A percentile compares a stretch with the other conserved stretches of the same genome.
These are phyloP conservation scores for Allomyces macrogynus DNA, from an alignment of 192 early-diverging fungal genomes.

Conservation along the genomic window DNA sequence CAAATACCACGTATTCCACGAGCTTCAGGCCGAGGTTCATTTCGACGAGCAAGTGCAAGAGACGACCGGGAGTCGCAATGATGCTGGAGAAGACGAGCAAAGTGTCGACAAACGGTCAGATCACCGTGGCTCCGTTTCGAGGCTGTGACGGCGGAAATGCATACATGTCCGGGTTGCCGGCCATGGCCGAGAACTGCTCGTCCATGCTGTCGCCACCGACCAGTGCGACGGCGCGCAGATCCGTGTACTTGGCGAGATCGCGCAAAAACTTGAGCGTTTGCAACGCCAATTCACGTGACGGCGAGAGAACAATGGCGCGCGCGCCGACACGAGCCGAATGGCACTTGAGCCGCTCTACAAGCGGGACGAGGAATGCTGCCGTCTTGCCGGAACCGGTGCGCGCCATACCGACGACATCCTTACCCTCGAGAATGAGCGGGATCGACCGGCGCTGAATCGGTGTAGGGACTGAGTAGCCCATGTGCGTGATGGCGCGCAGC, in stretches of 20 bases:
- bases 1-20: constrained; percentile 91
- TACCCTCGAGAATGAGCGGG: constrained; percentile 71
- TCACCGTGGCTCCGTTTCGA: too few species aligned
- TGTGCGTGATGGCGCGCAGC: constrained; percentile 69
- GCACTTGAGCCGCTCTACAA: constrained; percentile 64
- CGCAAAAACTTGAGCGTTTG: constrained; percentile 88
- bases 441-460: constrained; percentile 93
- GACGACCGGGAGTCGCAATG: constrained; percentile 64
- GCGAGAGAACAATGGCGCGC: constrained; percentile 66
- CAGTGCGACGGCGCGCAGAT: constrained; percentile 64
- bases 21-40: constrained; percentile 73
- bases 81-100: constrained; percentile 12
- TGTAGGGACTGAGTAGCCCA: constrained; percentile 95
- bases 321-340: constrained; percentile 63
- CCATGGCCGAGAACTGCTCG: constrained; percentile 88
- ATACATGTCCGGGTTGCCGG: constrained; percentile 82
- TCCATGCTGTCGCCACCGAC: constrained; percentile 93
- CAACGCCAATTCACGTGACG: constrained; percentile 86
- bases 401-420: constrained; percentile 96
- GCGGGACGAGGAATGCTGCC: constrained; percentile 80
- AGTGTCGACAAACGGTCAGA: background rate
- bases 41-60: constrained; percentile 70
- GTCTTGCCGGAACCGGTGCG: constrained; percentile 97
- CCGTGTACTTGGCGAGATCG: constrained; percentile 83
- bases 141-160: background rate